Evolutionary conservation across 495 filamentous ascomycete genomes (phyloP), one percentile per base, ranked within the genome.

Genomic region (Aspergillus nanangensis): DNA sequence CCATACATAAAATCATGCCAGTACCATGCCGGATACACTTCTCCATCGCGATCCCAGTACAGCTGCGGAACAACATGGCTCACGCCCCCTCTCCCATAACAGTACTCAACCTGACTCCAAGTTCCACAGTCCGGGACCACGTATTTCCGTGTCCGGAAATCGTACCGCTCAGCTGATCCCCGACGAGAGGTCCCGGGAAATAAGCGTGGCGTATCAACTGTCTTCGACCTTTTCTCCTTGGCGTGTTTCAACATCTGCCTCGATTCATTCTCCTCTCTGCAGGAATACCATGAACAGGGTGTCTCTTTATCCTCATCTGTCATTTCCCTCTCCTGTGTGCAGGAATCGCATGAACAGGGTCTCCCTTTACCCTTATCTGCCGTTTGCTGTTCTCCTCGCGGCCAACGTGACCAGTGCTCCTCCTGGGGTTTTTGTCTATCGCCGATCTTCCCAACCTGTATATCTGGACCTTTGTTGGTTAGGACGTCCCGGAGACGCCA

Each of bases 391-490:
- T 8, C 18, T 15, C 37, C n/a, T n/a, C n/a, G 7, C 20, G 25
- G 35, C 37, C 37, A 23, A 5, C 3, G 7, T 3, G 37, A 39
- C 37, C 37, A 23, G 22, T 24, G 15, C 20, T 13, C 21, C 37
- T 22, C 18, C 13, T 38, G 14, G 15, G 18, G n/a, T 3, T 22
- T 29, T 11, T 11, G 7, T 11, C 25, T 11, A 29, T 11, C 34
- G 9, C 38, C 17, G 27, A 58, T 56, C n/a, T 34, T 37, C 17
- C 59, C 65, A 19, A 75, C 48, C 33, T 63, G 74, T 1, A 76
- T 69, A 49, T 75, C 71, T 2, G 72, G 71, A 5, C 71, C 72
- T 44, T 56, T 65, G 32, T 61, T 60, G 2, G 44, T 63, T 15
- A 75, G 38, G 44, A 74, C 53, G 27, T 76, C 67, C 8, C 45